Evolutionary conservation across 768 basidiomycete species (phyloP), one percentile per base, ranked within the genome.

Genomic region (Tulasnella calospora): DNA sequence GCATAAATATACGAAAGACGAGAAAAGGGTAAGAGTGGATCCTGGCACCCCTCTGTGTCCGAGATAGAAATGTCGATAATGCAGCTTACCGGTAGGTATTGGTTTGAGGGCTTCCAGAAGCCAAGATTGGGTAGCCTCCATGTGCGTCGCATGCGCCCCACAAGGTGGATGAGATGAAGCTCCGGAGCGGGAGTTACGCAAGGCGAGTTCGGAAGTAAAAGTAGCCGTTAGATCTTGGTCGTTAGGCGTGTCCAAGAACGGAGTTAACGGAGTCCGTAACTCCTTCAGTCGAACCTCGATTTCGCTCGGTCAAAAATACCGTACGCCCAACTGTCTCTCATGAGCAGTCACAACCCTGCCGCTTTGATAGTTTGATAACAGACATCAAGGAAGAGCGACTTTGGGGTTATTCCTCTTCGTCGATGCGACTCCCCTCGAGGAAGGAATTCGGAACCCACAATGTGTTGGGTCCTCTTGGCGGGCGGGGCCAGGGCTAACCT

Each of bases 141-240:
- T 72, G 71, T 72, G 71, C 71, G 71, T 72, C 27, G 15, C 71
- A 72, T 72, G 36, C 71, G 36, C 71, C 71, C 61, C 61, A 67
- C 61, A 67, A 67, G 61, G 61, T 67, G 61, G 47, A 30, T 57
- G 55, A 33, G 61, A 30, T 33, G 61, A 67, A 67, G 61, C 61
- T 67, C 61, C 61, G 61, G 61, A 5, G 61, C 55, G 61, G n/a
- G 47, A 51, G 30, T 67, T 67, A 67, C 61, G 61, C 61, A 67
- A n/a, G 61, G 33, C 33, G 33, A 33, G 61, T 0, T 67, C 61
- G 61, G 61, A 67, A 67, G 30, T 33, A 17, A 27, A 67, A 67
- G 61, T 67, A 67, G 61, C 61, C 61, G 61, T 67, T 67, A 19
- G 61, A 9, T 61, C 30, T 61, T 27, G 61, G 23, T 67, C 61